These are phyloP conservation scores for Trichosporon coremiiforme DNA, from an alignment of 1,284 basidiomycete genomes.

Conservation along the genomic window DNA sequence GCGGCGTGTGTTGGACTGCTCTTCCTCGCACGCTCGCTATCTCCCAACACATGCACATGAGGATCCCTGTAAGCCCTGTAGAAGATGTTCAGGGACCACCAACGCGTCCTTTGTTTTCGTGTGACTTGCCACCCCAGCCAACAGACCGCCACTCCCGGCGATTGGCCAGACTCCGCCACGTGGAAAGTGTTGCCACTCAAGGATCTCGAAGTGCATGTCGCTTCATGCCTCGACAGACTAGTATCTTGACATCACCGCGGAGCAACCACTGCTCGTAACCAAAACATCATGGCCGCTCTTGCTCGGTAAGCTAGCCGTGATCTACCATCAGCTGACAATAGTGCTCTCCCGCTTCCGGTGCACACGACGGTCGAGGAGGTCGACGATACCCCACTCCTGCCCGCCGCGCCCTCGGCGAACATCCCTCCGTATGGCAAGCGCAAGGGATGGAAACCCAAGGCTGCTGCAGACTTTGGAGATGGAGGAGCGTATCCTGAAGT, in stretches of 20 bases:
- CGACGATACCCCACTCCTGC: constrained; percentile 38
- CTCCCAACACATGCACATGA: not conserved
- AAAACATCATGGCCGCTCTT: constrained; percentile 52
- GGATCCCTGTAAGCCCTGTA: not conserved
- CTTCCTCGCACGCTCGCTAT: not conserved
- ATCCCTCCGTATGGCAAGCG: constrained; percentile 72
- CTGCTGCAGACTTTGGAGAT: constrained; percentile 82
- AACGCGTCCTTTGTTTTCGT: not conserved
- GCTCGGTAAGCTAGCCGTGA: constrained; percentile 44
- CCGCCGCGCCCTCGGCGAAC: constrained; percentile 31
- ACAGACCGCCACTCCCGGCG: constrained; percentile 10
- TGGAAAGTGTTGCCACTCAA: constrained; percentile 26
- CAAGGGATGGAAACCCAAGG: constrained; percentile 80
- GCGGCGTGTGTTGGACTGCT: too few relatives aligned
- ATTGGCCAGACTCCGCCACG: constrained; percentile 5
- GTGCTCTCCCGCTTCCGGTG: constrained; percentile 50
- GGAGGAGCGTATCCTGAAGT: constrained; percentile 92
- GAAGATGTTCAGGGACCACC: constrained; percentile 6
- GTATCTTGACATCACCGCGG: constrained; percentile 2
- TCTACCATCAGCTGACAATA: constrained; percentile 20
- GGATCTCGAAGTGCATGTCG: constrained; percentile 19
- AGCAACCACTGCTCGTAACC: not conserved
- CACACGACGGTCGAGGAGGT: constrained; percentile 43
- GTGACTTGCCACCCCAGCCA: not conserved
- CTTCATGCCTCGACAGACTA: not conserved